Base-by-base conservation (phyloP, 2,329 filamentous ascomycete species). In the Intubia oerlemansii region DNA sequence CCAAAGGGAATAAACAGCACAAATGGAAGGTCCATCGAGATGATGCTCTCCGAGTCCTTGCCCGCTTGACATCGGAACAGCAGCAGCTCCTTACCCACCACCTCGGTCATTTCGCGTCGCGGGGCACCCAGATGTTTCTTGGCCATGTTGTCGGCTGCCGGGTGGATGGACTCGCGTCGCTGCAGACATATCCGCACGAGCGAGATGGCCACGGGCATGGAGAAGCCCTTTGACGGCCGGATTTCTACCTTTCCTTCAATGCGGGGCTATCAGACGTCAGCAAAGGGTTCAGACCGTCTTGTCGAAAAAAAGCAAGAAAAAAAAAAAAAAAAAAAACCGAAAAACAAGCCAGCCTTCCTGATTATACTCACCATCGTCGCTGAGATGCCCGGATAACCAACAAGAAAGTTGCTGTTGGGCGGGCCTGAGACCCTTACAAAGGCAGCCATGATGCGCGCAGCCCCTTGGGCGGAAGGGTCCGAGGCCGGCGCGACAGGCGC, bases 191-290 rank as follows among this genome's bases (percentile, higher is more conserved):
- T 90, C 42, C 84, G 84, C 40, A 95, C 85, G 40, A 93, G 68
- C 27, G 84, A 93, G 45, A 98, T 62, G 45, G 76, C 69, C 42
- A 95, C 84, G 24, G 88, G 82, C 42, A 82, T 82, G 12, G 82
- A 85, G 43, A 77, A 73, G 35, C 88, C 85, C 36, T 74, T 63
- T 31, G 71, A 72, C 24, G 88, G 88, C 35, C 88, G 71, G 42
- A 98, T 88, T 56, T 95, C 88, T 47, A 98, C 88, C 49, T 88
- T 91, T 43, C 88, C 88, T 60, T 93, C 85, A 55, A 98, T 85
- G 47, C 88, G 78, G 44, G 88, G 88, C 81, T 93, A 45, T 15
- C n/a, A n/a, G n/a, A n/a, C 17, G 19, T 21, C 19, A 21, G 19
- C 19, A 8, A 21, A 8, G 19, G 8, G n/a, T n/a, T n/a, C n/a